These are phyloP conservation scores for Wallemia mellicola DNA, from an alignment of 1,284 basidiomycete genomes.

Conservation along the genomic window DNA sequence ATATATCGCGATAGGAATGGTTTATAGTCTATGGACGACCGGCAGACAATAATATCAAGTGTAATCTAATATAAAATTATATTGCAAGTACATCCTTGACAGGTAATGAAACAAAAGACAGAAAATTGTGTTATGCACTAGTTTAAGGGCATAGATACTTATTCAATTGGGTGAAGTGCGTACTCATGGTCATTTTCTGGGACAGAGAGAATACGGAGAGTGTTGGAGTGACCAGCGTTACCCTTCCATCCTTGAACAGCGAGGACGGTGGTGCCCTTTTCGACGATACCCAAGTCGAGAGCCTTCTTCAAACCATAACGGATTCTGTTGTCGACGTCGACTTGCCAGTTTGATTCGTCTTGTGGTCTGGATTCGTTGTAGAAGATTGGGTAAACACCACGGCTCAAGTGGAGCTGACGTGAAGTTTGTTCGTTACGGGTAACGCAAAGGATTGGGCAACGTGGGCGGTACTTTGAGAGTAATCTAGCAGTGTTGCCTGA, in stretches of 20 bases:
- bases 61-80: neutral
- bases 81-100: neutral
- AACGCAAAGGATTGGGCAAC: slow-evolving; percentile 81
- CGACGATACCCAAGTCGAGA: slow-evolving; percentile 61
- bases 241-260: slow-evolving; percentile 98
- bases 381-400: slow-evolving; percentile 91
- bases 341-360: slow-evolving; percentile 76
- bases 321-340: slow-evolving; percentile 72
- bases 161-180: neutral
- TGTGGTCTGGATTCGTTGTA: slow-evolving; percentile 79
- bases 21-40: too few relatives aligned
- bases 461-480: slow-evolving; percentile 84
- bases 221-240: slow-evolving; percentile 54
- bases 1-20: neutral
- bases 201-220: slow-evolving; percentile 2
- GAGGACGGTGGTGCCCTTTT: slow-evolving; percentile 64
- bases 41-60: too few relatives aligned
- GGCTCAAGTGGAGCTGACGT: slow-evolving; percentile 84
- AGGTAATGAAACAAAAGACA: neutral
- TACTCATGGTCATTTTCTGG: neutral
- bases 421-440: slow-evolving; percentile 88
- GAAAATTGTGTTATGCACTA: neutral
- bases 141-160: neutral
- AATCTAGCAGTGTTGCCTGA: slow-evolving; percentile 76
- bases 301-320: slow-evolving; percentile 70